A percentile compares a stretch with the other conserved stretches of the same genome.
phyloP scores from a whole-genome alignment of 2,329 filamentous ascomycete species.

The Aspergillus versicolor region DNA sequence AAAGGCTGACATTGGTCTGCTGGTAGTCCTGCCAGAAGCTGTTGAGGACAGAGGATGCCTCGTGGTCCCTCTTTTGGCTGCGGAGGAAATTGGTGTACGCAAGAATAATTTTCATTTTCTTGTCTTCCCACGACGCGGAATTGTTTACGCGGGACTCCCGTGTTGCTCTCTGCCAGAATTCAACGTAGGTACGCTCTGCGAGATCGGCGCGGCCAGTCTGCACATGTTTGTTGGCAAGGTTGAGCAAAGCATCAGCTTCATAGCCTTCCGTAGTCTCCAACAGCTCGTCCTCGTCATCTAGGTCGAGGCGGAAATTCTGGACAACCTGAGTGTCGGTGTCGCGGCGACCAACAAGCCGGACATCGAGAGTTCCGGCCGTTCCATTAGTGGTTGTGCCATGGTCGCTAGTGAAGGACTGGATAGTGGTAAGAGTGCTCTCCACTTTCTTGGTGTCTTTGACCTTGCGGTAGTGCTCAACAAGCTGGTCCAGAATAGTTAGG shows the following conservation, averaged over 20 bases:
- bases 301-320: constrained; percentile 34
- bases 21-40: constrained; percentile 53
- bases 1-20: constrained; percentile 43
- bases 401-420: constrained; percentile 28
- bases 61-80: constrained; percentile 44
- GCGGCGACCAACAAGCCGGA: constrained; percentile 37
- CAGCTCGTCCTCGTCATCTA: constrained; percentile 42
- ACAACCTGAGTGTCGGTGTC: constrained; percentile 14
- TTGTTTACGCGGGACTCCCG: constrained; percentile 45
- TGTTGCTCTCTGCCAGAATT: constrained; percentile 54
- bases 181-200: constrained; percentile 51
- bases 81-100: constrained; percentile 50
- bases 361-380: constrained; percentile 25
- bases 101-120: constrained; percentile 48
- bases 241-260: constrained; percentile 42
- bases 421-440: constrained; percentile 32
- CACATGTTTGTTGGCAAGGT: constrained; percentile 39
- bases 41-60: constrained; percentile 47
- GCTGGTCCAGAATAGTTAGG: constrained; percentile 44
- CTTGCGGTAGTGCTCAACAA: constrained; percentile 49
- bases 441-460: constrained; percentile 51
- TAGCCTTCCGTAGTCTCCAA: constrained; percentile 26
- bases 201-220: constrained; percentile 31
- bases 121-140: constrained; percentile 48
- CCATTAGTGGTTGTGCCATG: constrained; percentile 20